Percentiles rank a stretch among this genome's conserved stretches.
Evolutionary conservation across 495 filamentous ascomycete species (phyloP).

Genomic region (Penicillium argentinense): DNA sequence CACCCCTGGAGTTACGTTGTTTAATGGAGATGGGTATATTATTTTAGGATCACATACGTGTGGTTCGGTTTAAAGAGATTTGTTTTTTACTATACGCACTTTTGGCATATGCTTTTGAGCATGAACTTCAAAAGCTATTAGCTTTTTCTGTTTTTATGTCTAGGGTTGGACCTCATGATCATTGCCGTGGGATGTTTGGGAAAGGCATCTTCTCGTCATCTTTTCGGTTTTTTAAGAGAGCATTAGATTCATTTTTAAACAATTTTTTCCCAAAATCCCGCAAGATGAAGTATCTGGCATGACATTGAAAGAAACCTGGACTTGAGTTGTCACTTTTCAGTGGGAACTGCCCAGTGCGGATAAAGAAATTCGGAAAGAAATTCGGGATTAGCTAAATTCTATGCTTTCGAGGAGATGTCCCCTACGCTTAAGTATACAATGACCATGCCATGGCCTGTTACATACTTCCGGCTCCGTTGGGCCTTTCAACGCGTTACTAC

Average conservation of each 20-base stretch:
- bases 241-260: background rate
- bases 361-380: too few species aligned
- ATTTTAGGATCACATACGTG: conserved; percentile 2
- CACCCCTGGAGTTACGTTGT: conserved; percentile 72
- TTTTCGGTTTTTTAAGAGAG: conserved; percentile 1
- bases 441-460: too few species aligned
- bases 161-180: background rate
- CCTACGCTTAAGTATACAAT: too few species aligned
- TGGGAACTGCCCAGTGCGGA: too few species aligned
- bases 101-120: background rate
- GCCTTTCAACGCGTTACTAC: too few species aligned
- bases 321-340: too few species aligned
- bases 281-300: too few species aligned
- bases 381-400: too few species aligned
- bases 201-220: background rate
- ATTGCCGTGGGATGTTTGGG: background rate
- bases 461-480: too few species aligned
- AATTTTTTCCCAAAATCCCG: too few species aligned
- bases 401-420: too few species aligned
- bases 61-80: background rate
- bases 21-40: conserved; percentile 15
- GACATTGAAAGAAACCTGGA: too few species aligned
- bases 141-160: background rate
- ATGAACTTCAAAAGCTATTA: background rate
- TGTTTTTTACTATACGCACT: background rate